Evolutionary conservation across 192 early-diverging fungal species (phyloP).

Genomic region (Backusella psychrophila): DNA sequence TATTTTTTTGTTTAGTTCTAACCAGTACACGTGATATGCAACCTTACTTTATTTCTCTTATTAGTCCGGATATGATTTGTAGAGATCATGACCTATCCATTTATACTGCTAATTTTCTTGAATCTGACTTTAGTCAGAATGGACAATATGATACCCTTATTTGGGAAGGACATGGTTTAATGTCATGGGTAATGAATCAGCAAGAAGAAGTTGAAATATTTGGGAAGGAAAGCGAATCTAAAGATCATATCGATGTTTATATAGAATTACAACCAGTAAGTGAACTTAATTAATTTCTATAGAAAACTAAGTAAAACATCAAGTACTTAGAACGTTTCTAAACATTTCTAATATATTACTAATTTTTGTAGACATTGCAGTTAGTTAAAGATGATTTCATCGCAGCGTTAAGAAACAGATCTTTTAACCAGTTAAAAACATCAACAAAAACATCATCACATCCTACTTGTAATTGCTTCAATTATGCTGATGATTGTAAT

Average conservation of each 20-base stretch:
- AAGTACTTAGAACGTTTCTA: neutral
- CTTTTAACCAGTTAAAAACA: constrained; percentile 13
- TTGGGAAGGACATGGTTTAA: constrained; percentile 39
- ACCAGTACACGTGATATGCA: constrained; percentile 17
- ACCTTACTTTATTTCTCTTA: constrained; percentile 1
- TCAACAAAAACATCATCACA: neutral
- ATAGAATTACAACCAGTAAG: constrained; percentile 34
- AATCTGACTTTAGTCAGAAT: constrained; percentile 2
- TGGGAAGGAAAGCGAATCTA: constrained; percentile 13
- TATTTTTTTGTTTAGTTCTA: neutral
- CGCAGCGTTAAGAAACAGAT: constrained; percentile 11
- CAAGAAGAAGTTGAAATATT: constrained; percentile 1
- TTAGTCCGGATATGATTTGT: constrained; percentile 38
- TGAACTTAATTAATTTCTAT: neutral
- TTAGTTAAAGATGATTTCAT: constrained; percentile 24
- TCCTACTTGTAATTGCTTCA: constrained; percentile 16
- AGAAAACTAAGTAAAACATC: neutral
- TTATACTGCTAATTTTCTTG: constrained; percentile 35
- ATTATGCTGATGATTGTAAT: neutral
- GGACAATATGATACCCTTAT: constrained; percentile 5
- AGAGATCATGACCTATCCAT: constrained; percentile 33
- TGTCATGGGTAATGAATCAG: constrained; percentile 35
- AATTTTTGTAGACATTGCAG: constrained; percentile 14
- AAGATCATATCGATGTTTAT: constrained; percentile 8
- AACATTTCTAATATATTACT: neutral